phyloP scores from a whole-genome alignment of 2,329 filamentous ascomycete genomes.

The Aspergillus sp. region DNA sequence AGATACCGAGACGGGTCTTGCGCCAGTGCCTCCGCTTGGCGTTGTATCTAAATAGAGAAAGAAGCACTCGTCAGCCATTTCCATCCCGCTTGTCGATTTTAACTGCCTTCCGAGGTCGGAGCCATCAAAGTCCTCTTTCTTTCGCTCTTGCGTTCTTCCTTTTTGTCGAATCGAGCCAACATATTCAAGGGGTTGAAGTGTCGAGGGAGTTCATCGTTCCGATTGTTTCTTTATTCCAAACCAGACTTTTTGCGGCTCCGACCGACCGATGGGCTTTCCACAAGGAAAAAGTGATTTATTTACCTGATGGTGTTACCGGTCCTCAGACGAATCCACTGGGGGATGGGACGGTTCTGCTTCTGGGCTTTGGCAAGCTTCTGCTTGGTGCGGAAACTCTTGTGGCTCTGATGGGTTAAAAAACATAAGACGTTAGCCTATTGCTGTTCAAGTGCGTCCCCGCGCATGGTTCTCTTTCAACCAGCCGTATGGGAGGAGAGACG shows the following conservation, averaged over 20 bases:
- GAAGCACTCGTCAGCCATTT: conserved; percentile 15
- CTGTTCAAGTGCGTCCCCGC: background rate
- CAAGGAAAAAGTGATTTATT: conserved; percentile 40
- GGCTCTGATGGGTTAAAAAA: conserved; percentile 63
- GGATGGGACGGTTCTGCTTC: conserved; percentile 99
- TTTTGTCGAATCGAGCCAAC: background rate
- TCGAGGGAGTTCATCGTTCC: background rate
- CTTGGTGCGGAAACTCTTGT: conserved; percentile 99
- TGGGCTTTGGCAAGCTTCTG: conserved; percentile 99
- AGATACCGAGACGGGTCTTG: conserved; percentile 99
- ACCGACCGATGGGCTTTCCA: background rate
- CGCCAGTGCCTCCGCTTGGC: conserved; percentile 99
- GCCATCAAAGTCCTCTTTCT: background rate
- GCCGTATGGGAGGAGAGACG: background rate
- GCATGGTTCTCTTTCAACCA: background rate
- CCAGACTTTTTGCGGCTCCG: background rate
- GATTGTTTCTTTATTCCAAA: background rate
- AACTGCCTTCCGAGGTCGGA: background rate
- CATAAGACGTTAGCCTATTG: conserved; percentile 10
- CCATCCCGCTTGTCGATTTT: background rate
- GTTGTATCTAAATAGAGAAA: conserved; percentile 75
- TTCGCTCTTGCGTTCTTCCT: background rate
- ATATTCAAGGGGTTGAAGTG: background rate
- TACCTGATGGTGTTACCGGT: conserved; percentile 99
- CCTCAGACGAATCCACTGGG: conserved; percentile 98